These are phyloP conservation scores for Ascochyta fabae DNA, from an alignment of 2,329 filamentous ascomycete species.

Conservation along the genomic window DNA sequence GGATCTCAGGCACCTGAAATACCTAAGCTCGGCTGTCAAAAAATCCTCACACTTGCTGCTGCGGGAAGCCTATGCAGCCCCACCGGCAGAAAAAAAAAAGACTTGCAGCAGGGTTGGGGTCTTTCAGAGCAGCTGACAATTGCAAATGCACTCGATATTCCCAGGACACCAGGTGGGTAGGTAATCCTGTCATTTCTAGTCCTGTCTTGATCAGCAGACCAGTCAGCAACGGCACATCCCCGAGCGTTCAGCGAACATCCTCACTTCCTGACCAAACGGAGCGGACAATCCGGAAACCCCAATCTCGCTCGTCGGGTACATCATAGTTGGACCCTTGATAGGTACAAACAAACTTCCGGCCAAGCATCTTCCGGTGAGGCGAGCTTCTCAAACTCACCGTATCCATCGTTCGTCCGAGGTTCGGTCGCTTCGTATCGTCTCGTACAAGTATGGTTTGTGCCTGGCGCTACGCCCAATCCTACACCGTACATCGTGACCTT, in stretches of 20 bases:
- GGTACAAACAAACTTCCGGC: background rate
- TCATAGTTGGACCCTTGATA: background rate
- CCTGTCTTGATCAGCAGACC: conserved; percentile 6
- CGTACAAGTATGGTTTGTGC: background rate
- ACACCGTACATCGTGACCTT: conserved; percentile 14
- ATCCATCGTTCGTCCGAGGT: conserved; percentile 12
- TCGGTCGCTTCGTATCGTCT: background rate
- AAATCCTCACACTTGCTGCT: conserved; percentile 14
- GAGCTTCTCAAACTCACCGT: conserved; percentile 11
- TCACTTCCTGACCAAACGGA: background rate
- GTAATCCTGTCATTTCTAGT: background rate
- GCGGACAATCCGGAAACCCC: background rate
- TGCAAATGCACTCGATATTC: background rate
- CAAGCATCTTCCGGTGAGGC: background rate
- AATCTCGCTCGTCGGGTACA: background rate
- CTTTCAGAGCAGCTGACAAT: conserved; percentile 5
- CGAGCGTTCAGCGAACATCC: conserved; percentile 4
- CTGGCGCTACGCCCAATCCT: conserved; percentile 5
- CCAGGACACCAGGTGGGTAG: background rate
- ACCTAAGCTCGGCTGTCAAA: conserved; percentile 16
- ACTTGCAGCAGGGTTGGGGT: conserved; percentile 11
- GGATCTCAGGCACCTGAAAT: background rate
- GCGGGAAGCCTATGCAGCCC: conserved; percentile 15
- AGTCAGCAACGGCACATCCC: background rate
- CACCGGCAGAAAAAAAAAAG: conserved; percentile 19